Percentiles rank a stretch among this genome's conserved stretches.
Evolutionary conservation across 2,329 filamentous ascomycete genomes (phyloP).

Genomic region (Fusarium musae): DNA sequence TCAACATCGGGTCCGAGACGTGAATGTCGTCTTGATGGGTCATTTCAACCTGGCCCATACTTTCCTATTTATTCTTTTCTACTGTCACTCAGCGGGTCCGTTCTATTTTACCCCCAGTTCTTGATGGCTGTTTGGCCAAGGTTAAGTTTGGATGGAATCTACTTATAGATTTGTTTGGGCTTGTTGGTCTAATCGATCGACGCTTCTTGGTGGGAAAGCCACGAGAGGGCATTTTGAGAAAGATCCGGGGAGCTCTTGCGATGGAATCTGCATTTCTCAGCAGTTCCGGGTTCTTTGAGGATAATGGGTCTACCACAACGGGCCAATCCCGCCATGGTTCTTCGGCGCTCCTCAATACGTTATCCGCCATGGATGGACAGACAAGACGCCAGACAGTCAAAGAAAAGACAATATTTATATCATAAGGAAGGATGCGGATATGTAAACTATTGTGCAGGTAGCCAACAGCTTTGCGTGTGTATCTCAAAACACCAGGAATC

Average conservation of each 20-base stretch:
- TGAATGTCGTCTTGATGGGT: conserved; percentile 64
- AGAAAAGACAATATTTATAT: conserved; percentile 17
- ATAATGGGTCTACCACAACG: not conserved
- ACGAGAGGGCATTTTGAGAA: not conserved
- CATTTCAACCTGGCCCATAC: conserved; percentile 73
- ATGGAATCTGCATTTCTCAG: not conserved
- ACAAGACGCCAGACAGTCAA: conserved; percentile 28
- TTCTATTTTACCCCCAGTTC: conserved; percentile 8
- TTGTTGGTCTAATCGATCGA: conserved; percentile 17
- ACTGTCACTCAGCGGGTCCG: conserved; percentile 28
- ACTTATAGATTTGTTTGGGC: not conserved
- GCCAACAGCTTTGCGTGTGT: conserved; percentile 13
- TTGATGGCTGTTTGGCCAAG: conserved; percentile 9
- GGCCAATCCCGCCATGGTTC: not conserved
- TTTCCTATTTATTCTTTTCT: conserved; percentile 35
- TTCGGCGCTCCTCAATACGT: not conserved
- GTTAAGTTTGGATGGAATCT: not conserved
- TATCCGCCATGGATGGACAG: conserved; percentile 11
- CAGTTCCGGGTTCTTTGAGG: not conserved
- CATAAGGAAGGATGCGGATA: conserved; percentile 13
- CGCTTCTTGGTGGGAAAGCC: conserved; percentile 6
- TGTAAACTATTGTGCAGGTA: conserved; percentile 15
- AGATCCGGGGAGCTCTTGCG: not conserved
- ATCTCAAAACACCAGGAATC: conserved; percentile 3
- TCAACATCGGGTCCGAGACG: conserved; percentile 80